Evolutionary conservation across 495 filamentous ascomycete species (phyloP).

Genomic region (Pseudotulostoma volvatum): DNA sequence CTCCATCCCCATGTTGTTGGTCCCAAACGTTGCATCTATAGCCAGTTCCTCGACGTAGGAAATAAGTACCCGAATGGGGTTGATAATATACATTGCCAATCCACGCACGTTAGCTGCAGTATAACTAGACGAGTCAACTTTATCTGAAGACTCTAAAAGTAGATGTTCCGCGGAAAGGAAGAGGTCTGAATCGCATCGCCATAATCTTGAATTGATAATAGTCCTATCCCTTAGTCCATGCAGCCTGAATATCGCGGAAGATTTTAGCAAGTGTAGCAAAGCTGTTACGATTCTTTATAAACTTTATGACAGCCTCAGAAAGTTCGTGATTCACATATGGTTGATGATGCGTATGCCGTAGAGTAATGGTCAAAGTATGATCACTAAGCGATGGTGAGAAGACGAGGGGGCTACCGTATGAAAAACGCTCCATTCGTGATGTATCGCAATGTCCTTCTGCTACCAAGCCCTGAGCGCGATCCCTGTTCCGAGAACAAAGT

Average conservation of each 20-base stretch:
- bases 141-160: background rate
- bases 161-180: conserved; percentile 1
- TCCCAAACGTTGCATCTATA: conserved; percentile 4
- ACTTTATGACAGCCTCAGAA: conserved; percentile 2
- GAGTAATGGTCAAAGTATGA: conserved; percentile 1
- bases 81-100: conserved; percentile 1
- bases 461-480: background rate
- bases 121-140: background rate
- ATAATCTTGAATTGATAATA: conserved; percentile 2
- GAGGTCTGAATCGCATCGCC: conserved; percentile 1
- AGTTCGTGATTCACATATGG: conserved; percentile 3
- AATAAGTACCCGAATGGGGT: background rate
- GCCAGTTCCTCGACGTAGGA: background rate
- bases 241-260: conserved; percentile 1
- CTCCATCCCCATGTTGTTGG: conserved; percentile 2
- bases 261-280: conserved; percentile 1
- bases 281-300: background rate
- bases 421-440: background rate
- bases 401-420: background rate
- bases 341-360: conserved; percentile 2
- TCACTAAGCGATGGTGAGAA: background rate
- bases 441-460: background rate
- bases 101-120: background rate
- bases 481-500: background rate
- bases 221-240: background rate